Evolutionary conservation across 2,329 filamentous ascomycete species (phyloP), one percentile per base, ranked within the genome.

Genomic region (Cordyceps cateniannulata): DNA sequence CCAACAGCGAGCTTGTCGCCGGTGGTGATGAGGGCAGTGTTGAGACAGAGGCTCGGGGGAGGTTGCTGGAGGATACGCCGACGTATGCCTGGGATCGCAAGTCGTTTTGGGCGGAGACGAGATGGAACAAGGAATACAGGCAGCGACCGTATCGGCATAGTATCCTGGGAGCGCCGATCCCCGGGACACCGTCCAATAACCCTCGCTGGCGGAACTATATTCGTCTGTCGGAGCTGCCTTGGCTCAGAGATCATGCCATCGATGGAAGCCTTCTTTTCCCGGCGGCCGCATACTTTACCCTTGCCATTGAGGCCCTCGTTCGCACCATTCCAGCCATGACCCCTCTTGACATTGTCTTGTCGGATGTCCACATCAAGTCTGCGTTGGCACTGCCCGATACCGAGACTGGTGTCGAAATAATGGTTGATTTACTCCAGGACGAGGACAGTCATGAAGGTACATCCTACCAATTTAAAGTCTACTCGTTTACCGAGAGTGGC

Each of bases 191-290:
- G 62, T 66, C 66, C 60, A 60, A 66, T 49, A 62, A 69, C 50
- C 69, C 70, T 0, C 59, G 61, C 8, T 76, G 74, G 74, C 61
- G 73, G 2, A 72, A 73, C 49, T 62, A 68, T 3, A 59, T 76
- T 3, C 61, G 61, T 1, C 59, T 71, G 3, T 67, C 68, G 14
- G 68, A 73, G 51, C 61, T 71, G 0, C 68, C 71, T 1, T 76
- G 74, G 75, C 57, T 77, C 7, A 61, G 61, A 2, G 71, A 73
- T 40, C 75, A 77, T 57, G 59, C 62, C 5, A 65, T 75, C 10
- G 63, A 68, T 24, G 64, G 64, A 0, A 61, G 66, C 12, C 60
- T 70, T 10, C 64, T 75, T 0, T 75, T 73, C 59, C 72, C 73
- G 2, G 69, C 60, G 10, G 69, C 73, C 1, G 73, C 67, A 8